phyloP scores from a whole-genome alignment of 1,284 basidiomycete genomes.

The Rhodotorula sp. region DNA sequence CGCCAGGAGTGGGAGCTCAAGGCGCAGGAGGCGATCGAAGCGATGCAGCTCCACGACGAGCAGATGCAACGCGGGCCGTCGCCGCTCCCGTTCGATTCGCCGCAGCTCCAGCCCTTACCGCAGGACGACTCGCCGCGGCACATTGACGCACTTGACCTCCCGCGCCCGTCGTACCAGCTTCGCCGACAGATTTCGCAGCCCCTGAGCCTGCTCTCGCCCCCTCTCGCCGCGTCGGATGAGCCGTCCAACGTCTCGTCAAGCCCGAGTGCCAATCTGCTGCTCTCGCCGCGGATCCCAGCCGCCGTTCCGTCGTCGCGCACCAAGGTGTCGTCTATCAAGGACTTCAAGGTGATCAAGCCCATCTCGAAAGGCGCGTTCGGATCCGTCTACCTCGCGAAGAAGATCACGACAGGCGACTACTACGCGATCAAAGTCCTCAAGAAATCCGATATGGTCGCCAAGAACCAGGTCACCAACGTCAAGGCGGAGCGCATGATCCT shows the following conservation, averaged over 20 bases:
- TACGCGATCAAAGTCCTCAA: constrained; percentile 99
- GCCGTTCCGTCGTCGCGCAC: constrained; percentile 73
- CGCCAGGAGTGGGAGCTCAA: constrained; percentile 95
- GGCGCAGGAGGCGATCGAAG: constrained; percentile 67
- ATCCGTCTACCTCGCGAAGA: constrained; percentile 96
- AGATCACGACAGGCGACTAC: constrained; percentile 96
- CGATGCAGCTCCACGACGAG: constrained; percentile 56
- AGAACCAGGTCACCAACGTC: constrained; percentile 99
- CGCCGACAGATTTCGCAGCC: constrained; percentile 44
- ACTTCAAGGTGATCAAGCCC: constrained; percentile 99
- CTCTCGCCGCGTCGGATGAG: constrained; percentile 17
- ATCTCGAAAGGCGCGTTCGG: constrained; percentile 99
- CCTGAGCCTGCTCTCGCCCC: constrained; percentile 38
- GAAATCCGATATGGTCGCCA: constrained; percentile 99
- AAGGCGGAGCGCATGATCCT: constrained; percentile 99
- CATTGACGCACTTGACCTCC: constrained; percentile 41
- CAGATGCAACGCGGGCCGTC: constrained; percentile 55
- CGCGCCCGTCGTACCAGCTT: constrained; percentile 39
- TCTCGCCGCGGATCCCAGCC: constrained; percentile 87
- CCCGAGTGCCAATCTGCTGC: constrained; percentile 54
- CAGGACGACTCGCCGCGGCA: constrained; percentile 17
- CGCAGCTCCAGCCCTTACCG: constrained; percentile 42
- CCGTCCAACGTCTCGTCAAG: constrained; percentile 21
- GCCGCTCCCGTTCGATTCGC: constrained; percentile 56
- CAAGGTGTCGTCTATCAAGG: constrained; percentile 90